A percentile compares a stretch with the other conserved stretches of the same genome.
These are phyloP conservation scores for Aspergillus hiratsukae DNA, from an alignment of 2,329 filamentous ascomycete genomes.

Conservation along the genomic window DNA sequence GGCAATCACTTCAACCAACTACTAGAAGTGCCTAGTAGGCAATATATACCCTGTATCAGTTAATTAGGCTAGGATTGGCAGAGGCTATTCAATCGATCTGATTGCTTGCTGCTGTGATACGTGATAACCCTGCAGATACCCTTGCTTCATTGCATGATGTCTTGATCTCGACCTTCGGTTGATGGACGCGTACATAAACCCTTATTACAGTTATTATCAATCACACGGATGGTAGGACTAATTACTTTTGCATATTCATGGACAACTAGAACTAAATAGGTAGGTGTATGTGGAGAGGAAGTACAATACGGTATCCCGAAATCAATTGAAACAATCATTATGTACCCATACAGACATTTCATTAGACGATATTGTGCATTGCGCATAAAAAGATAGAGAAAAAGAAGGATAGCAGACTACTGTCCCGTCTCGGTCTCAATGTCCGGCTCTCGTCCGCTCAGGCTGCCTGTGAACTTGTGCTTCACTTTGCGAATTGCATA, in stretches of 20 bases:
- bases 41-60: not conserved
- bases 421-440: slow-evolving; percentile 67
- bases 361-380: not conserved
- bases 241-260: not conserved
- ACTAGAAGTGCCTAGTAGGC: not conserved
- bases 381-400: not conserved
- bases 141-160: not conserved
- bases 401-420: slow-evolving; percentile 1
- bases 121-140: not conserved
- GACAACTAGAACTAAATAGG: no score
- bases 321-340: no score
- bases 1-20: no score
- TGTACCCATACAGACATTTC: not conserved
- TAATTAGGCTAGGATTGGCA: not conserved
- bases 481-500: slow-evolving; percentile 72
- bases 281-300: no score
- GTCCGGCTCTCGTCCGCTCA: slow-evolving; percentile 79
- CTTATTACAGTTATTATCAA: not conserved
- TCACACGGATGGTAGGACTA: not conserved
- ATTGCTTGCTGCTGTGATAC: not conserved
- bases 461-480: slow-evolving; percentile 61
- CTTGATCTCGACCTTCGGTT: not conserved
- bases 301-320: no score
- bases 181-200: not conserved
- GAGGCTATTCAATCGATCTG: not conserved